Base-by-base conservation (phyloP, 495 filamentous ascomycete genomes). In the Astrocystis sublimbata region DNA sequence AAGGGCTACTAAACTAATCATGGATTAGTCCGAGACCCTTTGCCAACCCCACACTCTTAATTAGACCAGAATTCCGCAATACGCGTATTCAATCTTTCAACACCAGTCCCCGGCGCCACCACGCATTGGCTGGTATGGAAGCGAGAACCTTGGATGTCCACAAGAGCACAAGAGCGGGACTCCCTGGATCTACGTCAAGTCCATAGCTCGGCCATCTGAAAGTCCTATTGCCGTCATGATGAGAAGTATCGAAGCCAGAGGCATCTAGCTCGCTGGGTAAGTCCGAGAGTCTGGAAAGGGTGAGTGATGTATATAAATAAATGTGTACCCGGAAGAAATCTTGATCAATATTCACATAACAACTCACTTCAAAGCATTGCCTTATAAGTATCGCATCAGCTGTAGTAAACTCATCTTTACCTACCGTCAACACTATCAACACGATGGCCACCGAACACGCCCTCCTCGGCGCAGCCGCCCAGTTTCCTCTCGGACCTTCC, bases 381-480 rank as follows among this genome's bases (percentile, higher is more conserved):
- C 4, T 8, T 12, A 24, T 54, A 17, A 7, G 8, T 13, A 19
- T 21, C 8, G 10, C 2, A 23, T 36, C 21, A 8, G n/a, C n/a
- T n/a, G n/a, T n/a, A n/a, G n/a, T n/a, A n/a, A n/a, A 15, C 17
- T 13, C 13, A 24, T 6, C 12, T 40, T n/a, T 30, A 40, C 17
- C 33, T 38, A 38, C 17, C n/a, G n/a, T 8, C 13, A 23, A 26
- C 30, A 4, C 43, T 38, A 45, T 28, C 6, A 49, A 35, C 60
- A 68, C 23, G 9, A 74, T 74, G 71, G 40, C 54, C 40, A 57
- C 38, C 64, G 65, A 58, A 41, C 78, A 79, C 52, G 71, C 68
- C 23, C 67, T 71, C 36, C 75, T 77, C 43, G 76, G 76, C 38
- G 64, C 71, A 15, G 77, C 78, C 26, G 68, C 65, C 60, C 67